Evolutionary conservation across 306 rosid genomes (phyloP).

Genomic region (Pyrus bretschneideri): DNA sequence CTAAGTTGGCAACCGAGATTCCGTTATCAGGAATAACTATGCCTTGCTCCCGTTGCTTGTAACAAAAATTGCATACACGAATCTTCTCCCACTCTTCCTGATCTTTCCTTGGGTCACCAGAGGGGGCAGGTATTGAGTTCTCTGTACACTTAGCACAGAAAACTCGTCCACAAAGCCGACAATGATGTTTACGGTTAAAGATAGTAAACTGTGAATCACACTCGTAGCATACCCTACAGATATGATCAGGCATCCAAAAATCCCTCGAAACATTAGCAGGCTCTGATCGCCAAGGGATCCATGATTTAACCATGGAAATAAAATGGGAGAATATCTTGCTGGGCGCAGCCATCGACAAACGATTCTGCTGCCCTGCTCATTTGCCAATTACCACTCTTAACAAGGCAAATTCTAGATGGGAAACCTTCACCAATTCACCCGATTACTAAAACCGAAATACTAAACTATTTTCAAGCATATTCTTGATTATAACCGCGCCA

Average conservation of each 20-base stretch:
- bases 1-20: slow-evolving; percentile 41
- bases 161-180: slow-evolving; percentile 87
- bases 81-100: slow-evolving; percentile 66
- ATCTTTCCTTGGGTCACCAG: slow-evolving; percentile 26
- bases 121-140: slow-evolving; percentile 64
- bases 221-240: slow-evolving; percentile 87
- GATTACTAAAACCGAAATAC: not conserved
- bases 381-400: slow-evolving; percentile 49
- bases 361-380: slow-evolving; percentile 37
- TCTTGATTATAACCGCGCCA: not conserved
- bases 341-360: slow-evolving; percentile 56
- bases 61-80: slow-evolving; percentile 88
- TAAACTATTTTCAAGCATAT: not conserved
- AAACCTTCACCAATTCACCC: slow-evolving; percentile 17
- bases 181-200: slow-evolving; percentile 83
- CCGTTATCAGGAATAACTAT: slow-evolving; percentile 31
- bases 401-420: slow-evolving; percentile 17
- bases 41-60: slow-evolving; percentile 71
- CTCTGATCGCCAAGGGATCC: slow-evolving; percentile 72
- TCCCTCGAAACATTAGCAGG: slow-evolving; percentile 66
- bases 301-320: slow-evolving; percentile 51
- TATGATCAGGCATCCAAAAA: slow-evolving; percentile 96
- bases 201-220: slow-evolving; percentile 83
- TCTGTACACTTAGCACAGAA: slow-evolving; percentile 84
- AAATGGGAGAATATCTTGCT: slow-evolving; percentile 49